These are phyloP conservation scores for Rhododendron mucronatum DNA, from an alignment of 148 eudicot species.

Conservation along the genomic window DNA sequence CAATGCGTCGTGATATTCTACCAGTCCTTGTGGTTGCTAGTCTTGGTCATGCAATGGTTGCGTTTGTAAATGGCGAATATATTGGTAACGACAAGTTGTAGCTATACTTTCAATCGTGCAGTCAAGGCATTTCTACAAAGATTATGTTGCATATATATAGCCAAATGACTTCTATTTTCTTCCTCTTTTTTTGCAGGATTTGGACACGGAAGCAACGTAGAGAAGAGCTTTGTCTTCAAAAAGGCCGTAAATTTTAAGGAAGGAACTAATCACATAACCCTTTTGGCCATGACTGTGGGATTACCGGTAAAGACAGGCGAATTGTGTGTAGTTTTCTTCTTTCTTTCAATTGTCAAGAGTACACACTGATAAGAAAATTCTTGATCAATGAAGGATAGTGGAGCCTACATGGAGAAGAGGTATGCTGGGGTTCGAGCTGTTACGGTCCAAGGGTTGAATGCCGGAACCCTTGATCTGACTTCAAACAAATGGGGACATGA, in stretches of 20 bases:
- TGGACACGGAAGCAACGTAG: constrained; percentile 43
- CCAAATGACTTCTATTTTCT: neutral
- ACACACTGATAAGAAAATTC: neutral
- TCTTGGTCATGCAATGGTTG: constrained; percentile 68
- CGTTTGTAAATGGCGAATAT: constrained; percentile 67
- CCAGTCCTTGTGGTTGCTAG: constrained; percentile 56
- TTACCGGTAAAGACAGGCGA: constrained; percentile 35
- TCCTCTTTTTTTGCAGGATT: constrained; percentile 22
- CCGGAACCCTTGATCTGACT: constrained; percentile 74
- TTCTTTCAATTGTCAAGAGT: neutral
- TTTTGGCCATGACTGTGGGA: constrained; percentile 38
- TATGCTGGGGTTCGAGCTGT: constrained; percentile 55
- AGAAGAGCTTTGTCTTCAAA: constrained; percentile 32
- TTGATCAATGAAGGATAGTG: constrained; percentile 53
- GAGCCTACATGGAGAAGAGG: constrained; percentile 82
- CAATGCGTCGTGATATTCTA: constrained; percentile 39
- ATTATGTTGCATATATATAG: neutral
- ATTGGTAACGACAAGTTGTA: constrained; percentile 39
- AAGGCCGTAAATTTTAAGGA: constrained; percentile 31
- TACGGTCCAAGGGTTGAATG: constrained; percentile 54
- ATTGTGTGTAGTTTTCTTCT: neutral
- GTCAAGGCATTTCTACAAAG: neutral
- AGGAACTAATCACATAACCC: constrained; percentile 31
- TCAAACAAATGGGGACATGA: constrained; percentile 58
- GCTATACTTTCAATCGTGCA: neutral